These are phyloP conservation scores for Lenwebbia sp. DNA, from an alignment of 345 rosid genomes.

Conservation along the genomic window DNA sequence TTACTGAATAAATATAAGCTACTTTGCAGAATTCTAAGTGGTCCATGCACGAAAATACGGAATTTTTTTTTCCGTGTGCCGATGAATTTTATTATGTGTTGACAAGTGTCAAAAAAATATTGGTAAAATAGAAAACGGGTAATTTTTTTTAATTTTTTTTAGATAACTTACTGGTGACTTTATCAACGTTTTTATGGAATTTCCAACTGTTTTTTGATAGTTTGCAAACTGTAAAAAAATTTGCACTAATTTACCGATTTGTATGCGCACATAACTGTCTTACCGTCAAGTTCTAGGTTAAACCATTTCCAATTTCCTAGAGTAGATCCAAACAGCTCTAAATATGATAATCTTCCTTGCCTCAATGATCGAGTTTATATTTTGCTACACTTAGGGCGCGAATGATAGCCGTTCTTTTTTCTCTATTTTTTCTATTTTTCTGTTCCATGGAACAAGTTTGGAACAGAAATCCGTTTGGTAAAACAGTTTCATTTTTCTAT, in stretches of 20 bases:
- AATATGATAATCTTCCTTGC: background rate
- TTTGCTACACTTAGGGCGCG: no score
- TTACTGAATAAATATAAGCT: no score
- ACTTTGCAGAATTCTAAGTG: no score
- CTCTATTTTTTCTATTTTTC: no score
- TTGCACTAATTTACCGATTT: background rate
- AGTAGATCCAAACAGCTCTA: background rate
- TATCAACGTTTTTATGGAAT: background rate
- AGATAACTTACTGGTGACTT: background rate
- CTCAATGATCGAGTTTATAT: background rate
- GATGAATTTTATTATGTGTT: background rate
- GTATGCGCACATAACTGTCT: background rate
- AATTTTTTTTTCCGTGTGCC: rapidly evolving
- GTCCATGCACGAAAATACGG: background rate
- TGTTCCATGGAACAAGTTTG: no score
- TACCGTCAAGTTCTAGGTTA: background rate
- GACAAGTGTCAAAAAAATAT: no score
- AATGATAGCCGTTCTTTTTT: no score
- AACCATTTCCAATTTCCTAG: background rate
- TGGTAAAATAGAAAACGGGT: background rate
- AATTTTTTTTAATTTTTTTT: background rate
- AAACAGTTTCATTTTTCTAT: no score
- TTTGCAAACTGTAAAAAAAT: background rate
- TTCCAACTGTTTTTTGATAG: background rate
- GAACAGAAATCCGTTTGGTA: no score